phyloP scores from a whole-genome alignment of 1,139 yeast species.

The Taphrina pruni region DNA sequence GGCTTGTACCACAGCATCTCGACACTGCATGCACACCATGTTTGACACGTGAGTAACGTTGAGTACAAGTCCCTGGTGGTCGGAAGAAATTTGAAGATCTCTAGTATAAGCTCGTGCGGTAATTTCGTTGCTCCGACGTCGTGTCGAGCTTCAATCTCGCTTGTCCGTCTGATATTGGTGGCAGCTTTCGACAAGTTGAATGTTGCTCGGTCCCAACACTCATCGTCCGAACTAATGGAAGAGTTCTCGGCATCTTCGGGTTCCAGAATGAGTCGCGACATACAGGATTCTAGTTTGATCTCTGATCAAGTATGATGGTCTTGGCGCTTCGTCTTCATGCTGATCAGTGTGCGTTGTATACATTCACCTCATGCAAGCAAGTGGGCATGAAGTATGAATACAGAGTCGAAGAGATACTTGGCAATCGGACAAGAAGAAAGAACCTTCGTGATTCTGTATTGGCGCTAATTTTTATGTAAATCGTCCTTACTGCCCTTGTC shows the following conservation, averaged over 20 bases:
- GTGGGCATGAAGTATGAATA: too few species aligned
- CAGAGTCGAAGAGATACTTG: too few species aligned
- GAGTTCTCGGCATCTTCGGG: constrained; percentile 1
- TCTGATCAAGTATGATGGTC: too few species aligned
- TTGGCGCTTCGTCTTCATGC: too few species aligned
- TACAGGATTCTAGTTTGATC: background rate
- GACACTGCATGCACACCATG: constrained; percentile 79
- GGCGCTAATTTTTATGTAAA: too few species aligned
- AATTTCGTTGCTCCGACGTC: constrained; percentile 55
- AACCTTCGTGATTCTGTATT: too few species aligned
- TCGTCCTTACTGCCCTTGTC: too few species aligned
- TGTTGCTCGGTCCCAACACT: background rate
- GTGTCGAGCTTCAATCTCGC: background rate
- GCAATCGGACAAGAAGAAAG: too few species aligned
- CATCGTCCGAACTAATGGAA: constrained; percentile 11
- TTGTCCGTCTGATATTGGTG: background rate
- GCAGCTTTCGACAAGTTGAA: constrained; percentile 2
- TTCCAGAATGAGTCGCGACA: background rate
- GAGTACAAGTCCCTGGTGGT: constrained; percentile 69
- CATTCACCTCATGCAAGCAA: too few species aligned
- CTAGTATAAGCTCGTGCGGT: constrained; percentile 81
- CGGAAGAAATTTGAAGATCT: constrained; percentile 70
- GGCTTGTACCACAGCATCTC: constrained; percentile 92
- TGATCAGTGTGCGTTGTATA: too few species aligned
- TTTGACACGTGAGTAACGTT: constrained; percentile 75